These are phyloP conservation scores for Pseudogymnoascus sp. DNA, from an alignment of 2,329 filamentous ascomycete species.

Conservation along the genomic window DNA sequence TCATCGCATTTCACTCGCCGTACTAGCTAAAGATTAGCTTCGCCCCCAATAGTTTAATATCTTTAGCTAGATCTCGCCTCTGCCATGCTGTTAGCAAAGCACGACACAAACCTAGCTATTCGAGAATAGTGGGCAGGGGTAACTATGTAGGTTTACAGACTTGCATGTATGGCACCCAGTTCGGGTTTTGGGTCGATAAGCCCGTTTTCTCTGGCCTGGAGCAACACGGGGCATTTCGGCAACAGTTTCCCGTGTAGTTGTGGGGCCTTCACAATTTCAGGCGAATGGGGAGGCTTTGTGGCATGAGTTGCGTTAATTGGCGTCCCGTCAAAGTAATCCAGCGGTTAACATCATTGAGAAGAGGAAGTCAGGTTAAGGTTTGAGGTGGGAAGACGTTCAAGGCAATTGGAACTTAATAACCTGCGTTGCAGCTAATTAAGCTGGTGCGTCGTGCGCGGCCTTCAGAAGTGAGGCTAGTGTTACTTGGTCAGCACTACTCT, in stretches of 20 bases:
- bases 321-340: not conserved
- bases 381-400: not conserved
- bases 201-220: conserved; percentile 2
- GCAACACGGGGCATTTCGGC: not conserved
- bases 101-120: not conserved
- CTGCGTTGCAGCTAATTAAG: not conserved
- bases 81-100: not conserved
- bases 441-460: not conserved
- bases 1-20: conserved; percentile 12
- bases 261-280: not conserved
- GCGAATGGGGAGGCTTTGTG: not conserved
- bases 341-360: not conserved
- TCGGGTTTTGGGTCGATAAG: conserved; percentile 7
- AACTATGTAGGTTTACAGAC: not conserved
- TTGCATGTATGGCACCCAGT: conserved; percentile 1
- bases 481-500: not conserved
- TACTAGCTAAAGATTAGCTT: not conserved
- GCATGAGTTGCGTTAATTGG: not conserved
- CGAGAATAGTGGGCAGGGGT: not conserved
- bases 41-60: not conserved
- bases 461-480: not conserved
- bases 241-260: not conserved
- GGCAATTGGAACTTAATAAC: not conserved
- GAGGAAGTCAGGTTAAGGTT: not conserved
- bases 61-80: not conserved